Base-by-base conservation (phyloP, 1,284 basidiomycete genomes). In the Melampsora larici-populina region DNA sequence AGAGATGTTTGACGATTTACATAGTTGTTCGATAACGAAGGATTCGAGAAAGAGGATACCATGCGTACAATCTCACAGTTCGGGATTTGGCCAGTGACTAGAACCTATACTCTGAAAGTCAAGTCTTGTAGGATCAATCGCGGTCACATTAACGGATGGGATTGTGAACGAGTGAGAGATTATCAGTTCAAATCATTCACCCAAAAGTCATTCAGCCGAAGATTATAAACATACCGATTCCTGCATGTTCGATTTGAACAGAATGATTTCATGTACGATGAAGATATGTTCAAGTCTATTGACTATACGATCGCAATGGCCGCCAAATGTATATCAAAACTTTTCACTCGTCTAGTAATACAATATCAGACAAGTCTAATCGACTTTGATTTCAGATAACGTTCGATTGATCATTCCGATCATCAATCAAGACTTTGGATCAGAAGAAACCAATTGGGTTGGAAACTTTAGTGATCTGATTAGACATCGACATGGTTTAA, bases 391-490 rank as follows among this genome's bases (percentile, higher is more conserved):
- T 15, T n/a, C 29, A 68, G 66, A 77, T 48, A 68, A 77, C 48
- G 75, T 77, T 43, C 66, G 75, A 46, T 62, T 77, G 18, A 77
- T 77, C 48, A 77, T 77, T 43, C 75, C 75, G 2, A 77, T 77
- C 62, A 70, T 77, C 29, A 77, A 77, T 46, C 75, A 77, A 77
- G 75, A 77, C 60, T 77, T 70, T 49, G 75, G 75, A 43, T 77
- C n/a, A n/a, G n/a, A n/a, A n/a, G n/a, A n/a, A n/a, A n/a, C n/a
- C n/a, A n/a, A n/a, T n/a, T n/a, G n/a, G 75, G 75, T 77, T 33
- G 75, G 75, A 31, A 77, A 77, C 49, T 70, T 70, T 58, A 77
- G 18, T 66, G 75, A 77, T 63, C 60, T 77, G n/a, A 77, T 77
- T n/a, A 66, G 75, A 29, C 60, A 63, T 48, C 55, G 75, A 5